Evolutionary conservation across 2,329 filamentous ascomycete species (phyloP), one percentile per base, ranked within the genome.

Genomic region (Arthrobotrys entomopaga): DNA sequence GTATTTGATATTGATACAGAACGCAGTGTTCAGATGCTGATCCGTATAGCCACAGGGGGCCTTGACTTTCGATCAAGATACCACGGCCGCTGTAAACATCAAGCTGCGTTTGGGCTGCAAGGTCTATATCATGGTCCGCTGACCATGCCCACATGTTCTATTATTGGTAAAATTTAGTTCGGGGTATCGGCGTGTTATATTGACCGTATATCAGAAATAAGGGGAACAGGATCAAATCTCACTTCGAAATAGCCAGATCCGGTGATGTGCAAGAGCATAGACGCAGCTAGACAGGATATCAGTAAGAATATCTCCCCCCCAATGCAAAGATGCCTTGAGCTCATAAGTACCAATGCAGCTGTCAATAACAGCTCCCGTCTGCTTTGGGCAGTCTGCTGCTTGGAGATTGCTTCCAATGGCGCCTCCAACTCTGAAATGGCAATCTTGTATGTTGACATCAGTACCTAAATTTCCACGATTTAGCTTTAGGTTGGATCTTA

Each of bases 1-100:
- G 77, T 77, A 86, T 80, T 64, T 85, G 82, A 80, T 87, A 87
- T 77, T 87, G 84, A 77, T 85, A 86, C n/a, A 86, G 78, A 4
- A 84, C 81, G 3, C 80, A 81, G 80, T 87, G 85, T 79, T 87
- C 85, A 0, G 84, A 84, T 0, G 82, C 81, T 0, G 83, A 85
- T 13, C 84, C 85, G 61, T 81, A 83, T 1, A 83, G 66, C 82
- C 81, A 83, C 1, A 78, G 78, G 0, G 80, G 76, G 0, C 77
- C 71, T 46, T n/a, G 77, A 79, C 50, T 54, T 67, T 83, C 81
- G n/a, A 82, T 76, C 0, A 82, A 76, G 1, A 82, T 42, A 40
- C 70, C 70, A n/a, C 70, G 61, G 0, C 34, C 70, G 4, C 48
- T 77, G 61, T 81, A 83, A 20, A 83, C 75, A 29, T 75, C 77